phyloP scores from a whole-genome alignment of 78 protist genomes.

The Chrysochromulina parva region DNA sequence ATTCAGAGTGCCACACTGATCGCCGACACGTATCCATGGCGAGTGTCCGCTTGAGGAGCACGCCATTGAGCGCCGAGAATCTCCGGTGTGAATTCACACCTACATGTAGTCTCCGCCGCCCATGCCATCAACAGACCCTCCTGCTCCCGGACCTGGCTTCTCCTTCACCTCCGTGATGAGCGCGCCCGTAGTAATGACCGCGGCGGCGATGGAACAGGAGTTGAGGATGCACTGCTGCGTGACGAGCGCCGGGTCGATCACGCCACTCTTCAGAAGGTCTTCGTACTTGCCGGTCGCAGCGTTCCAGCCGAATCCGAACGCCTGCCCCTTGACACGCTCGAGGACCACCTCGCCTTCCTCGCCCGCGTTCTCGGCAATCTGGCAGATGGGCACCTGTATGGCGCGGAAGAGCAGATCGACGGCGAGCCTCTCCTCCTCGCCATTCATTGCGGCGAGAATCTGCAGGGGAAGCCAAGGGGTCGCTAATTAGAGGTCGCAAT shows the following conservation, averaged over 20 bases:
- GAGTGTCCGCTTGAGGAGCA: no score
- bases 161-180: background rate
- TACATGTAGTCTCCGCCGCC: no score
- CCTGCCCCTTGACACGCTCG: background rate
- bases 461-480: no score
- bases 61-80: background rate
- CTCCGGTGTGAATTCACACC: background rate
- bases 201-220: slow-evolving; percentile 1
- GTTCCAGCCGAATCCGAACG: slow-evolving; percentile 24
- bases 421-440: slow-evolving; percentile 8
- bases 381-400: background rate
- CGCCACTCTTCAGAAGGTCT: slow-evolving; percentile 16
- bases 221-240: background rate
- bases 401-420: slow-evolving; percentile 19
- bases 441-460: background rate
- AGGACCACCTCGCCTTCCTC: background rate
- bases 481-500: no score
- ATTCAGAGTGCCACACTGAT: no score
- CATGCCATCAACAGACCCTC: no score
- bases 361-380: slow-evolving; percentile 29
- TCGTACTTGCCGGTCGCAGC: slow-evolving; percentile 25
- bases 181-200: background rate
- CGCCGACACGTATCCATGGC: no score
- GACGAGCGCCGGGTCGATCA: slow-evolving; percentile 35
- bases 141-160: no score